Evolutionary conservation across 139 green algal species (phyloP).

Genomic region (Bryopsis sp.): DNA sequence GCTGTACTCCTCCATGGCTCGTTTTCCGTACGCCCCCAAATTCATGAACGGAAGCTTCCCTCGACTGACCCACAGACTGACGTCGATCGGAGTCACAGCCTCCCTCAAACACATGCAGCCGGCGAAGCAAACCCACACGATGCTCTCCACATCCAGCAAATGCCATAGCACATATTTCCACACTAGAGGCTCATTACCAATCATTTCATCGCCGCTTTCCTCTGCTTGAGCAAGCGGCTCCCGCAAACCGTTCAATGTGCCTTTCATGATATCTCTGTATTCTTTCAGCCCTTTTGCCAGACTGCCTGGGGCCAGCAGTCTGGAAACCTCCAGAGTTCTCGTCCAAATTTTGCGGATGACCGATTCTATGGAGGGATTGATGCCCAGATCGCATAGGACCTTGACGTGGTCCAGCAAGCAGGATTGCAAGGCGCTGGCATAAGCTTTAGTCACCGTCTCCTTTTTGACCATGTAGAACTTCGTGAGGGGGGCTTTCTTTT

Average conservation of each 20-base stretch:
- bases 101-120: not conserved
- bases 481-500: too few relatives aligned
- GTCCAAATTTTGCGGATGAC: not conserved
- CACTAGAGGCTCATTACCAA: not conserved
- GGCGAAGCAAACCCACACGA: not conserved
- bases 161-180: not conserved
- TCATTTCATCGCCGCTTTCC: not conserved
- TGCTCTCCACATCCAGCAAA: not conserved
- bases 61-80: constrained; percentile 4
- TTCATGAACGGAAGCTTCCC: constrained; percentile 8
- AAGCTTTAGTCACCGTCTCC: not conserved
- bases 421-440: constrained; percentile 2
- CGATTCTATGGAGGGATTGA: not conserved
- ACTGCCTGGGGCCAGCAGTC: not conserved
- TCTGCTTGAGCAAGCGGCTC: too few relatives aligned
- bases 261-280: not conserved
- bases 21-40: not conserved
- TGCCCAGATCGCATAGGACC: not conserved
- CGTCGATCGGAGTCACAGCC: not conserved
- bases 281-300: not conserved
- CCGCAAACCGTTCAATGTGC: not conserved
- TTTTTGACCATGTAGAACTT: too few relatives aligned
- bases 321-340: not conserved
- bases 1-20: not conserved
- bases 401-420: constrained; percentile 3